Evolutionary conservation across 2,329 filamentous ascomycete species (phyloP).

Genomic region (Fusarium sp.): DNA sequence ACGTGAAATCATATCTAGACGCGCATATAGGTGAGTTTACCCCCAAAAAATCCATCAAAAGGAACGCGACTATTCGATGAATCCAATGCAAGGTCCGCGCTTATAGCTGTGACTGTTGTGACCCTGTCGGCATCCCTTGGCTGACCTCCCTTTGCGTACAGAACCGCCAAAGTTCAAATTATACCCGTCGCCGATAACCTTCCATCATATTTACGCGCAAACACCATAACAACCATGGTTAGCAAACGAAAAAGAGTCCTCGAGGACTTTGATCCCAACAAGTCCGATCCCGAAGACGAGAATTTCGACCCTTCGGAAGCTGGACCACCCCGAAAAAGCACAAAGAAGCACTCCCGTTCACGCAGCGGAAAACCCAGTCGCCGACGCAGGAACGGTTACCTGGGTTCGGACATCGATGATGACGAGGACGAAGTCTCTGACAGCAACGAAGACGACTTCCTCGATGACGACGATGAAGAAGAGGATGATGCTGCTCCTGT

Average conservation of each 20-base stretch:
- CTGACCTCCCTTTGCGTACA: slow-evolving; percentile 30
- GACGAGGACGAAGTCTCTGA: slow-evolving; percentile 68
- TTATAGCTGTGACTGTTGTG: background rate
- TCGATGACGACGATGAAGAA: slow-evolving; percentile 55
- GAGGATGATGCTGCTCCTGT: slow-evolving; percentile 56
- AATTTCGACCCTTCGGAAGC: slow-evolving; percentile 69
- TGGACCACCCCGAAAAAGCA: slow-evolving; percentile 52
- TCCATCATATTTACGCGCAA: slow-evolving; percentile 1
- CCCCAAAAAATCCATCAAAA: slow-evolving; percentile 1
- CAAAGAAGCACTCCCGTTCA: slow-evolving; percentile 56
- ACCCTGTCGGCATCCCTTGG: slow-evolving; percentile 17
- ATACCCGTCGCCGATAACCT: slow-evolving; percentile 15
- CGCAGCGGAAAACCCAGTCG: slow-evolving; percentile 48
- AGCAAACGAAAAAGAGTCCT: slow-evolving; percentile 68
- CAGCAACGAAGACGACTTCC: slow-evolving; percentile 62
- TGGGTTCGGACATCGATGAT: slow-evolving; percentile 69
- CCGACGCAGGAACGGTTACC: slow-evolving; percentile 58
- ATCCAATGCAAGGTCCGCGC: background rate
- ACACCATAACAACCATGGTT: slow-evolving; percentile 40
- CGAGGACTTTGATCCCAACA: slow-evolving; percentile 72
- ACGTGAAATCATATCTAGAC: slow-evolving; percentile 40
- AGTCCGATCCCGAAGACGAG: slow-evolving; percentile 73
- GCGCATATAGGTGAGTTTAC: slow-evolving; percentile 37
- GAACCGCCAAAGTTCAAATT: slow-evolving; percentile 25
- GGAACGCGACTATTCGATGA: background rate